phyloP scores from a whole-genome alignment of 176 grass and related monocot species.

The Elaeis guineensis region DNA sequence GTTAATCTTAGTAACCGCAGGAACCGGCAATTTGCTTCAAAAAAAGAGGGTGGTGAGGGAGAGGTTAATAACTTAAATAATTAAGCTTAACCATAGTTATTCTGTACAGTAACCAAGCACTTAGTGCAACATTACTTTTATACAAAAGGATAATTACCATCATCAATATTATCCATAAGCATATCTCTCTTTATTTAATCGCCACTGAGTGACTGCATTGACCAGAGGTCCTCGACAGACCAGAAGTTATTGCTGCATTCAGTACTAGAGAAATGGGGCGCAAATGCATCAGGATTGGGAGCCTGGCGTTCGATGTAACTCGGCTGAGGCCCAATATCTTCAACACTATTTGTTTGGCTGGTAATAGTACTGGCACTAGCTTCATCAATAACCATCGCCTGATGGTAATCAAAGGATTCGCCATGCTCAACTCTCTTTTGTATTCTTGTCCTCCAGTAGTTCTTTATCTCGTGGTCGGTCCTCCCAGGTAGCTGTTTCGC shows the following conservation, averaged over 20 bases:
- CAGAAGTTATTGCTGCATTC: constrained; percentile 40
- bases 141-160: no score
- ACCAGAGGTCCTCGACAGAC: constrained; percentile 50
- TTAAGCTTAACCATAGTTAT: no score
- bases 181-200: neutral
- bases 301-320: neutral
- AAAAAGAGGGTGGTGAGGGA: no score
- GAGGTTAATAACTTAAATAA: no score
- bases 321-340: neutral
- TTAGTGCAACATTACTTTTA: no score
- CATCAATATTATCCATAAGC: no score
- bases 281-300: constrained; percentile 4
- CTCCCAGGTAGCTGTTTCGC: constrained; percentile 61
- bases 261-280: constrained; percentile 7
- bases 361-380: neutral
- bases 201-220: constrained; percentile 8
- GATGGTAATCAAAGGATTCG: neutral
- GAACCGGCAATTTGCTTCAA: no score
- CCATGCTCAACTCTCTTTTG: constrained; percentile 29
- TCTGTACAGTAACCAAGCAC: no score
- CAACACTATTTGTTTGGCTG: neutral
- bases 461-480: constrained; percentile 89
- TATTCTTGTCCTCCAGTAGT: constrained; percentile 84
- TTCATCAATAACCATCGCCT: neutral
- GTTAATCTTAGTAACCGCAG: no score